A percentile compares a stretch with the other conserved stretches of the same genome.
These are phyloP conservation scores for Prunus mira DNA, from an alignment of 306 rosid species.

Conservation along the genomic window DNA sequence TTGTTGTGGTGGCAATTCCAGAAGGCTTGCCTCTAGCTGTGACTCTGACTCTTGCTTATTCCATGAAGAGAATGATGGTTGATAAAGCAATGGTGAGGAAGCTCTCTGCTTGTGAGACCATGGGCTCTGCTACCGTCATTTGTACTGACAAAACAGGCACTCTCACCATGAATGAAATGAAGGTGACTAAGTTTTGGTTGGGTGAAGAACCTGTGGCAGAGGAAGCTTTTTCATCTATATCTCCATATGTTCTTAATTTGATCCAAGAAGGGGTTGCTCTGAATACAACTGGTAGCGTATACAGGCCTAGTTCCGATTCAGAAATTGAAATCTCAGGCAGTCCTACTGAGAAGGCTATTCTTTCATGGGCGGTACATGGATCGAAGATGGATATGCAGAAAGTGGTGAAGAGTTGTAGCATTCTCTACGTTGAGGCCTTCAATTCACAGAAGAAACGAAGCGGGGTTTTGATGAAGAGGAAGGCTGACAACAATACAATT, in stretches of 20 bases:
- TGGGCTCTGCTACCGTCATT: slow-evolving; percentile 52
- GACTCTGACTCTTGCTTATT: slow-evolving; percentile 44
- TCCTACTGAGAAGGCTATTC: slow-evolving; percentile 62
- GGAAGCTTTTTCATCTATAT: neutral
- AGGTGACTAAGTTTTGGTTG: slow-evolving; percentile 39
- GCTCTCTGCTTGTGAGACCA: slow-evolving; percentile 54
- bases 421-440: slow-evolving; percentile 37
- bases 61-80: slow-evolving; percentile 56
- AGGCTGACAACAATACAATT: slow-evolving; percentile 5
- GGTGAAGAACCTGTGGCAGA: slow-evolving; percentile 23
- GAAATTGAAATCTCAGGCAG: slow-evolving; percentile 38
- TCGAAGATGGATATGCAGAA: slow-evolving; percentile 34
- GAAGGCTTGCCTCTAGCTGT: slow-evolving; percentile 53
- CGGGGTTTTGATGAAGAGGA: slow-evolving; percentile 26
- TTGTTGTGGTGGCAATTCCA: slow-evolving; percentile 51
- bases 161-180: slow-evolving; percentile 46
- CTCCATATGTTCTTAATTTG: slow-evolving; percentile 1
- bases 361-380: slow-evolving; percentile 41
- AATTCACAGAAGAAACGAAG: slow-evolving; percentile 46
- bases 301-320: slow-evolving; percentile 11
- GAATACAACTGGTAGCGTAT: slow-evolving; percentile 50
- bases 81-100: slow-evolving; percentile 48
- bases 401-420: neutral
- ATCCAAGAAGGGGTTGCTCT: slow-evolving; percentile 38
- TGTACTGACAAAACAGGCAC: slow-evolving; percentile 61